Conservation (phyloP, 192 early-diverging fungal species). For the Coemansia sp. region DNA sequence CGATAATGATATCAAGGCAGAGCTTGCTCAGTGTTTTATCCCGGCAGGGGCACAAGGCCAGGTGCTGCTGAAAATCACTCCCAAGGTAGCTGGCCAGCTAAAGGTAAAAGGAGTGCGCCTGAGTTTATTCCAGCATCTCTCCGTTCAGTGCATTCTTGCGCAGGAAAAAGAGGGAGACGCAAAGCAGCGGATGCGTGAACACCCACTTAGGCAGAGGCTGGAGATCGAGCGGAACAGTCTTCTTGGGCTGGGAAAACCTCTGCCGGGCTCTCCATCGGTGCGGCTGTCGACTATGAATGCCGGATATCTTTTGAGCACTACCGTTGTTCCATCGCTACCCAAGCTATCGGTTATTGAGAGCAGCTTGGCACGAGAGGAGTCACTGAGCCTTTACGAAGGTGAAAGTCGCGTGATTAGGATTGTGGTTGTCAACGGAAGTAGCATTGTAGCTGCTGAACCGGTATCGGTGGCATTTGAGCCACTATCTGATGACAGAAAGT, state of each 20-base stretch:
- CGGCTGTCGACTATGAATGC: conserved; percentile 32
- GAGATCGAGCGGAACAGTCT: conserved; percentile 34
- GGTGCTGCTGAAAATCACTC: conserved; percentile 27
- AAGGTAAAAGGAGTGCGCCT: conserved; percentile 23
- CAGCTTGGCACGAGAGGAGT: conserved; percentile 21
- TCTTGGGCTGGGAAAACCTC: conserved; percentile 11
- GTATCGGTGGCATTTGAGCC: conserved; percentile 41
- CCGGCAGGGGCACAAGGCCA: conserved; percentile 26
- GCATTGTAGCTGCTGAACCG: conserved; percentile 8
- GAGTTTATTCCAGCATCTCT: conserved; percentile 36
- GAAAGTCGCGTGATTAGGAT: conserved; percentile 27
- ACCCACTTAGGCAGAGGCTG: conserved; percentile 29
- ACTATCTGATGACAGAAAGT: neutral
- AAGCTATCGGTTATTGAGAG: conserved; percentile 19
- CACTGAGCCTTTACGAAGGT: conserved; percentile 45
- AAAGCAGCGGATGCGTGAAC: conserved; percentile 16
- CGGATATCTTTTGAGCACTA: conserved; percentile 16
- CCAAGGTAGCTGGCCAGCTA: conserved; percentile 21
- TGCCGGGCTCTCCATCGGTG: neutral
- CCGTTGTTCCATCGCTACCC: conserved; percentile 31
- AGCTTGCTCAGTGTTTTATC: conserved; percentile 11
- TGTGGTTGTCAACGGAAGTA: conserved; percentile 31
- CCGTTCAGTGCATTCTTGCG: conserved; percentile 23
- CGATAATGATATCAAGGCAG: neutral
- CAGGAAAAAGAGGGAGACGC: conserved; percentile 25